Base-by-base conservation (phyloP, 164 flowering plant genomes). In the Sedum album region DNA sequence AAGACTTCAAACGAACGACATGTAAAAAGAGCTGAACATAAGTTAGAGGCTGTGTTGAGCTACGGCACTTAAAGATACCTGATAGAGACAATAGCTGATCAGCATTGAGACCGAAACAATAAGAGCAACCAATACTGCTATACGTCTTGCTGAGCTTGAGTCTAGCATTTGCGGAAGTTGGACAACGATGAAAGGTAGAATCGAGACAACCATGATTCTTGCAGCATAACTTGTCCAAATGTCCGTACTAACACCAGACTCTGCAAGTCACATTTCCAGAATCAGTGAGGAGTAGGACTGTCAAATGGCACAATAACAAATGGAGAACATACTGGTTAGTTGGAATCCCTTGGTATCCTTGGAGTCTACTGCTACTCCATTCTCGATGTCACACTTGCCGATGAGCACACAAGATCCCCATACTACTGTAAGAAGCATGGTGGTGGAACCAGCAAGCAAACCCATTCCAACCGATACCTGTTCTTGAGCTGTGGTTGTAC, bases 381-480 rank as follows among this genome's bases (percentile, higher is more conserved):
- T 74, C 38, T 73, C 77, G 60, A 93, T 31, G 68, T 91, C 91
- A 75, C 85, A 82, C 78, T 87, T 89, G 65, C 97, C 98, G 66
- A 89, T 86, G 44, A 86, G 25, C 76, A 89, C 76, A 76, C 97
- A 91, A 36, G 96, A 71, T 63, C 97, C 98, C 98, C 98, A 93
- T 44, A 89, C 73, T 39, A 81, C 30, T 1, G 97, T 89, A 41
- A 91, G 80, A 41, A 91, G 90, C 96, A 89, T 83, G 49, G 88
- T 90, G 11, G 98, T 93, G 46, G 97, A 89, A 8, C 97, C 97
- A 77, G 98, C 91, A 31, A 91, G 83, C 84, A 88, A 79, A 30
- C 96, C 98, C 90, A 93, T 91, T 71, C 98, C 98, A 48, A 93
- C 96, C 53, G 92, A 82, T 42, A 91, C 96, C 73, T 93, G 93